Evolutionary conservation across 2,329 filamentous ascomycete genomes (phyloP), one percentile per base, ranked within the genome.

Genomic region (Cladosporium phlei): DNA sequence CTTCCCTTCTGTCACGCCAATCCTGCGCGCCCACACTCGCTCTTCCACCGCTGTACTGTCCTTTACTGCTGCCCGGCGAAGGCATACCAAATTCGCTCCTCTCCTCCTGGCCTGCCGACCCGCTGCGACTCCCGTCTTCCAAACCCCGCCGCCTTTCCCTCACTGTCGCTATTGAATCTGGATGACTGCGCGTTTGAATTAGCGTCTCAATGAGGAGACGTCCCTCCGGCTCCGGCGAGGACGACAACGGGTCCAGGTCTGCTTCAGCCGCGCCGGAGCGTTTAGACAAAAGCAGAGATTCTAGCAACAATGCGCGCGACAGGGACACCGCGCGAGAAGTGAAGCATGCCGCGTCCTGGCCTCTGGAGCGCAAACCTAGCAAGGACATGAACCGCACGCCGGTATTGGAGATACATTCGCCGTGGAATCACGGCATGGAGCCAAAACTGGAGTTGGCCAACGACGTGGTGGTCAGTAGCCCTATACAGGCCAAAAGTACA

Each of bases 161-260:
- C 40, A 45, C 51, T 32, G 49, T 56, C 49, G 46, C 46, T 49
- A 50, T 37, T 30, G 20, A 17, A 43, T 28, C 49, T 52, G 49
- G 49, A 55, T 52, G 51, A 33, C 38, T 38, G 49, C 49, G 44
- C 40, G 29, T 25, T 29, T 37, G 20, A 27, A 17, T 34, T 40
- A 49, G 48, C 46, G 43, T 48, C 49, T 59, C 64, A 59, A 70
- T 70, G 68, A 60, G 65, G 61, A 66, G 63, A 65, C 64, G 65
- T 43, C 60, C 65, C 35, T 68, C 66, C 30, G 60, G 59, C 45
- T 66, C 65, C 46, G 61, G 59, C 58, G 64, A 66, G 58, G 63
- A 69, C 57, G 67, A 69, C 54, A 61, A 66, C 53, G 58, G 59
- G 50, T 52, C 53, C 32, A 35, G 42, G 32, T 35, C 32, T 35